Base-by-base conservation (phyloP, 2,329 filamentous ascomycete genomes). In the Dactylella cylindrospora region DNA sequence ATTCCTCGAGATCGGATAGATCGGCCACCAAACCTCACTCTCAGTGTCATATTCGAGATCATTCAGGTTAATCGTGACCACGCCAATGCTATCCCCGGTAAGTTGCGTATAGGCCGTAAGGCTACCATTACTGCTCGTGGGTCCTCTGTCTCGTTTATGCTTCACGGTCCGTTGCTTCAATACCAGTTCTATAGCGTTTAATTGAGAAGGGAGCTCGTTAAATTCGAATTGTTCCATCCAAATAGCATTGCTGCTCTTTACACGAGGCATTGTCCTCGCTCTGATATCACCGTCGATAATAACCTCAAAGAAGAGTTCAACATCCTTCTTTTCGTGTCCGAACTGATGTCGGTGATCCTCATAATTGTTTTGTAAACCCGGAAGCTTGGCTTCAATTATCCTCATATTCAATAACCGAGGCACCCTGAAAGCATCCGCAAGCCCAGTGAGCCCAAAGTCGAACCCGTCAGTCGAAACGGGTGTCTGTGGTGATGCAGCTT, bases 141-240 rank as follows among this genome's bases (percentile, higher is more conserved):
- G 33, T 10, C 64, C 73, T 28, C 68, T 64, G 31, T 71, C 71
- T 45, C 71, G 70, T 59, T 73, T 76, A 33, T 67, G 71, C 65
- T 66, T 71, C 1, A 74, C 70, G 36, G 76, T 74, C 15, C 77
- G 71, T 59, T 83, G 80, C 70, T 90, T 93, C 36, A 94, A 73
- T 0, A 89, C 75, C 36, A 93, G 76, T 1, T 84, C 86, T 1
- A 89, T 77, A 29, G 80, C 83, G 1, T 85, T 86, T 23, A 88
- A 74, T 1, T 81, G 78, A 0, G 84, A 78, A 1, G 88, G 85
- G 5, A 93, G 76, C 69, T 91, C 87, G 15, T 77, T 74, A 67
- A 91, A 90, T 53, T 89, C 84, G 70, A 85, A 88, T 38, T 86
- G 86, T 68, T 93, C 88, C 51, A 86, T 79, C 87, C 88, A 94